These are phyloP conservation scores for Cavenderia fasciculata DNA, from an alignment of 78 protist species.

Conservation along the genomic window DNA sequence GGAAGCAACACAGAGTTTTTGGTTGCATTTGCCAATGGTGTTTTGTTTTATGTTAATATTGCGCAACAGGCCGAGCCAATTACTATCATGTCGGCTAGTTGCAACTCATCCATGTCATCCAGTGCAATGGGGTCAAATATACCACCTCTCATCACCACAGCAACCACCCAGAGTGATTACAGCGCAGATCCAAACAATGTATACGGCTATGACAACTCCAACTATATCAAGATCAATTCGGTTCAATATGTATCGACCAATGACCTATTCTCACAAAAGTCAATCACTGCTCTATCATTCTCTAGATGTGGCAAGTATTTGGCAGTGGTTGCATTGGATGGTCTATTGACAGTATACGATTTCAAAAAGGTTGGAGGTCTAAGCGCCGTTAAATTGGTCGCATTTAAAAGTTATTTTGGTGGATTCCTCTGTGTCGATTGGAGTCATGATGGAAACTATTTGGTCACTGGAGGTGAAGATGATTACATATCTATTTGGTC, in stretches of 20 bases:
- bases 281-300: constrained; percentile 17
- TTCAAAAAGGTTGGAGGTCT: constrained; percentile 5
- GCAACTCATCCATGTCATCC: neutral
- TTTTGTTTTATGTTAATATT: constrained; percentile 38
- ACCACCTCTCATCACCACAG: no score
- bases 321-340: constrained; percentile 70
- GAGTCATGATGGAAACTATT: constrained; percentile 75
- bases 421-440: constrained; percentile 78
- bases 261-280: constrained; percentile 1
- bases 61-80: constrained; percentile 2
- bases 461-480: constrained; percentile 83
- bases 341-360: constrained; percentile 38
- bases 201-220: neutral
- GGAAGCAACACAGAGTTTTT: constrained; percentile 15
- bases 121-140: no score
- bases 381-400: neutral
- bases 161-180: no score
- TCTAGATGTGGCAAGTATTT: constrained; percentile 68
- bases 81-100: neutral
- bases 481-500: constrained; percentile 78
- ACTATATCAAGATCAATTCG: constrained; percentile 43
- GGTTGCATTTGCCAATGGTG: constrained; percentile 54
- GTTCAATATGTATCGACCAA: neutral
- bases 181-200: no score
- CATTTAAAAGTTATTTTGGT: constrained; percentile 71